These are phyloP conservation scores for Eucalyptus decipiens DNA, from an alignment of 345 rosid genomes.

Conservation along the genomic window DNA sequence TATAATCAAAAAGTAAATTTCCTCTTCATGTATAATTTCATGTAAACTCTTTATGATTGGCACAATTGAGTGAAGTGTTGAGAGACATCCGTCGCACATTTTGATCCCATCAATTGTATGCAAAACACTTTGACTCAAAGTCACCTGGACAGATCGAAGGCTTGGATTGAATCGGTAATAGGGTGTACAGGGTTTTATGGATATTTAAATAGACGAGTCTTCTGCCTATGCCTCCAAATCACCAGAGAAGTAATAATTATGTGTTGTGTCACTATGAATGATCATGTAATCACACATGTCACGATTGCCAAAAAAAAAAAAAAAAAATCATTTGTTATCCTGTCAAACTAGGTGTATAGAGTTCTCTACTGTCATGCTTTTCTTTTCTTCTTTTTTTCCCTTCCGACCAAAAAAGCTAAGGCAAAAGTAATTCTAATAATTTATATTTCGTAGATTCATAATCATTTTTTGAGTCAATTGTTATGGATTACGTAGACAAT, in stretches of 20 bases:
- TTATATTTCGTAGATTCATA: background rate
- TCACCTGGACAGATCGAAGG: too few relatives aligned
- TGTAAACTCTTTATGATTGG: background rate
- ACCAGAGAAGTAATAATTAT: background rate
- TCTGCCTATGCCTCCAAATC: background rate
- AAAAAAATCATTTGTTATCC: too few relatives aligned
- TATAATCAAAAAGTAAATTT: background rate
- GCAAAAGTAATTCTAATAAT: background rate
- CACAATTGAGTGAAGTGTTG: background rate
- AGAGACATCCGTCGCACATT: background rate
- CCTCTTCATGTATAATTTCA: background rate
- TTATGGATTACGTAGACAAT: background rate
- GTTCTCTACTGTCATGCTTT: too few relatives aligned
- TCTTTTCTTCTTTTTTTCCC: too few relatives aligned
- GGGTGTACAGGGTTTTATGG: too few relatives aligned
- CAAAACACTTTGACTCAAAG: background rate
- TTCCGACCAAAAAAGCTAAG: background rate
- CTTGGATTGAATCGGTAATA: too few relatives aligned
- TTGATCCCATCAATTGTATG: background rate
- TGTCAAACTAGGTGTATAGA: too few relatives aligned
- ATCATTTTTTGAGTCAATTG: background rate
- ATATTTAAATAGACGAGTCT: too few relatives aligned
- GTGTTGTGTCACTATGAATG: background rate
- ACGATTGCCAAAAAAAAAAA: too few relatives aligned
- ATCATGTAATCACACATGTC: background rate